Base-by-base conservation (phyloP, 2,329 filamentous ascomycete genomes). In the Apiospora marii region DNA sequence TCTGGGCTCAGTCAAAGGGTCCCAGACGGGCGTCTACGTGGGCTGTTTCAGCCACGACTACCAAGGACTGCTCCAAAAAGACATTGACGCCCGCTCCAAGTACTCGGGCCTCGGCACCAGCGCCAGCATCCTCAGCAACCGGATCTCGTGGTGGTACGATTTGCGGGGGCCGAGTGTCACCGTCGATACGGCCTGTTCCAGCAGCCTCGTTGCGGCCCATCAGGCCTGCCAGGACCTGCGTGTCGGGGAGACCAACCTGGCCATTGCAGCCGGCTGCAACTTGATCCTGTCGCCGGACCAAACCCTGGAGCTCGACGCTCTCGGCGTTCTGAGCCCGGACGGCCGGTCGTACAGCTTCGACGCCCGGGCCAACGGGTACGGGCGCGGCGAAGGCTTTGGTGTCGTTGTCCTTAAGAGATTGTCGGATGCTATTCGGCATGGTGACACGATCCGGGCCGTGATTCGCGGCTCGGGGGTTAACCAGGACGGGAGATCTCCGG, bases 341-440 rank as follows among this genome's bases (percentile, higher is more conserved):
- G 61, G 69, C 27, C 34, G n/a, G 1, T 73, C 44, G 22, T 71
- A 69, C 24, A 69, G 49, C 64, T 73, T 73, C n/a, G 69, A 73
- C 30, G n/a, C 61, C 16, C n/a, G 67, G 13, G 72, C 72, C 22
- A 69, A 73, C 19, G 72, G 72, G 6, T 73, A 73, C 48, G 85
- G 78, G 30, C 83, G 85, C 0, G 86, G 85, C 14, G 88, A 90
- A 64, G 87, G 87, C 0, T 77, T 87, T n/a, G 84, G 82, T 0
- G 78, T 81, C 0, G 72, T 90, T 0, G 77, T 90, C 0, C 72
- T 91, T 0, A 90, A 90, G 75, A 79, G 76, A 0, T 76, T 90
- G 0, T 78, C 77, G 6, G 76, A 80, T 0, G 89, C 89, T 0
- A 69, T 90, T 2, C 77, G 44, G 37, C 75, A 83, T 71, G 79